Evolutionary conservation across 2,329 filamentous ascomycete species (phyloP).

Genomic region (Botrytis squamosa): DNA sequence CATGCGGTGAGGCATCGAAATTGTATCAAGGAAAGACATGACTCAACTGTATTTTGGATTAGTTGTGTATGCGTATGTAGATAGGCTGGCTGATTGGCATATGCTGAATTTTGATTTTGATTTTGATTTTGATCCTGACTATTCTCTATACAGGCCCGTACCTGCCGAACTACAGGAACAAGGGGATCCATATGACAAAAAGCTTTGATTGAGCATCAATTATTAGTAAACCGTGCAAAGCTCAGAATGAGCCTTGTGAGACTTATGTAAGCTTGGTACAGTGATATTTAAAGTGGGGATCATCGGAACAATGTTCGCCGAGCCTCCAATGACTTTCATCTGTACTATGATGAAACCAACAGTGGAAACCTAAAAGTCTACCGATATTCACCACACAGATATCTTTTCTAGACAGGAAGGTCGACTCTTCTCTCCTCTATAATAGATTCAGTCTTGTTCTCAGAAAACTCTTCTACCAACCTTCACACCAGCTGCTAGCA

Average conservation of each 20-base stretch:
- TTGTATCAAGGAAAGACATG: not conserved
- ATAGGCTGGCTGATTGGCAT: not conserved
- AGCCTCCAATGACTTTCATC: conserved; percentile 1
- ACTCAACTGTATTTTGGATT: not conserved
- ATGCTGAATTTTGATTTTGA: not conserved
- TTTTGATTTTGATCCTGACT: not conserved
- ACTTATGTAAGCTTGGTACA: not conserved
- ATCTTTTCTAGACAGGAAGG: not conserved
- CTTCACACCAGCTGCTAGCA: not conserved
- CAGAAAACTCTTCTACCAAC: not conserved
- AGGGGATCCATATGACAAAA: not conserved
- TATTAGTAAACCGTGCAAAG: not conserved
- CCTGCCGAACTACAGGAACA: not conserved
- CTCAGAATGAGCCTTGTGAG: not conserved
- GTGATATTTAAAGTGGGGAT: not conserved
- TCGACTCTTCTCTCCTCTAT: too few species aligned
- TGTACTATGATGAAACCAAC: not conserved
- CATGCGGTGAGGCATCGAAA: not conserved
- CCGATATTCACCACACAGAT: not conserved
- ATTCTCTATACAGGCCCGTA: not conserved
- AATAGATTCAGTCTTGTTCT: not conserved
- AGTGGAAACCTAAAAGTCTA: not conserved
- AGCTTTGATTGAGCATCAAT: not conserved
- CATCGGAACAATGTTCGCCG: conserved; percentile 1
- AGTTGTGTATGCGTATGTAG: not conserved